Conservation (phyloP, 768 basidiomycete genomes). For the Roridomyces roridus region DNA sequence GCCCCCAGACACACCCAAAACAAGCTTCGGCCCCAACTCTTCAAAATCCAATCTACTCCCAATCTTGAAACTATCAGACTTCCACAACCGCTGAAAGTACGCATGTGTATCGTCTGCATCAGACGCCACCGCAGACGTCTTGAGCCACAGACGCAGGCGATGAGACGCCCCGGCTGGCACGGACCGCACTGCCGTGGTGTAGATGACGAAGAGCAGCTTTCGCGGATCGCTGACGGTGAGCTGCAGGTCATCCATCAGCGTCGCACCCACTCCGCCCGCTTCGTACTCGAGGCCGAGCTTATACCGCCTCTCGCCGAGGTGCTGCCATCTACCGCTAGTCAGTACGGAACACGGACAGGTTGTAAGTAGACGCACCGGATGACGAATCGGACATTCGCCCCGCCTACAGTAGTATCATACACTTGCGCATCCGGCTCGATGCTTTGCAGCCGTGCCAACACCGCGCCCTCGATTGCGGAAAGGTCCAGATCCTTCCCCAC, state of each 20-base stretch:
- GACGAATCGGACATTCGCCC: slow-evolving; percentile 61
- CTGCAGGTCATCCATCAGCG: slow-evolving; percentile 58
- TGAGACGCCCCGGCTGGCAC: slow-evolving; percentile 63
- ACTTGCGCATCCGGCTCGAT: slow-evolving; percentile 51
- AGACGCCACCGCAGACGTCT: slow-evolving; percentile 43
- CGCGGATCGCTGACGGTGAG: slow-evolving; percentile 62
- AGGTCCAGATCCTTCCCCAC: slow-evolving; percentile 73
- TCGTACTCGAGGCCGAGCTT: slow-evolving; percentile 70
- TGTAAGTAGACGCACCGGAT: slow-evolving; percentile 45
- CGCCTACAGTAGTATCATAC: slow-evolving; percentile 63
- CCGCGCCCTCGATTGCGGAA: slow-evolving; percentile 58
- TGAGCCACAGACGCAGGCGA: slow-evolving; percentile 67
- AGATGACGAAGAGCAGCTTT: slow-evolving; percentile 62
- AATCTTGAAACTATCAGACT: slow-evolving; percentile 65
- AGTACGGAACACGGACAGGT: not conserved
- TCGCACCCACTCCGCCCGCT: slow-evolving; percentile 62
- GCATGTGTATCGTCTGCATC: slow-evolving; percentile 49
- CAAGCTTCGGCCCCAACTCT: slow-evolving; percentile 51
- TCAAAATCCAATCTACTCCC: slow-evolving; percentile 63
- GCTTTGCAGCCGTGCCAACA: slow-evolving; percentile 56
- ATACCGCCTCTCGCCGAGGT: slow-evolving; percentile 49
- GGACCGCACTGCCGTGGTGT: slow-evolving; percentile 61
- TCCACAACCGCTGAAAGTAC: slow-evolving; percentile 68
- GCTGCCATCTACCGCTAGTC: slow-evolving; percentile 52
- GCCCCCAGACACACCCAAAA: slow-evolving; percentile 53